Evolutionary conservation across 2,329 filamentous ascomycete species (phyloP), one percentile per base, ranked within the genome.

Genomic region (Cladosporium sp.): DNA sequence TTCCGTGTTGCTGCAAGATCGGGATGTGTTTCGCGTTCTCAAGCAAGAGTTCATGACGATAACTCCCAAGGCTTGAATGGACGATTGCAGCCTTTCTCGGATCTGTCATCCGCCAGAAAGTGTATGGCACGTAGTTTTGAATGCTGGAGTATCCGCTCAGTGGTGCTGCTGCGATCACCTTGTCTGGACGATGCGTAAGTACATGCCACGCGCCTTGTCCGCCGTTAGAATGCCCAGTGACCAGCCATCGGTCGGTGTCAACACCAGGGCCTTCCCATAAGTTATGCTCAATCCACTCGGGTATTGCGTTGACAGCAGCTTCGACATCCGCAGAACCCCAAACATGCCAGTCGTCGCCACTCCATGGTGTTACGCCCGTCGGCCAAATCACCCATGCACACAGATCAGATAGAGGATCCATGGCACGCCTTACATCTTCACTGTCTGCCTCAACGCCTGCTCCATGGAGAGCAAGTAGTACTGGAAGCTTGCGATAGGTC

Each of bases 301-400:
- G 70, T 40, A 84, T 77, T 34, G 77, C 74, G 4, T 66, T 64
- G 5, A 83, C 66, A 3, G 81, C 80, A 61, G 79, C 79, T 68
- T 83, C 75, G 25, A 81, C 74, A 67, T 85, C 83, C 19, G 77
- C 73, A 61, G 80, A 78, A 0, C 82, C 82, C 80, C 81, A 85
- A 4, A 72, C 77, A 65, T 84, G 83, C 83, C 83, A 85, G 63
- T 85, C 83, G 67, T 85, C 82, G 22, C 79, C 78, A 62, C 79
- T 81, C 83, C 83, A 85, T 5, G 79, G 69, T 17, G 81, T 84
- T 15, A 80, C 80, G 20, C 82, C 83, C 3, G 78, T 80, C 9
- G 83, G 81, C 62, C 82, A 78, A 15, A 85, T 52, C 1, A 79
- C 71, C 80, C 81, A 85, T 2, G 80, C 77, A 60, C 78, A 80